A percentile compares a stretch with the other conserved stretches of the same genome.
Conservation (phyloP, 352 stramenopile genomes). For the Lagenidium giganteum region DNA sequence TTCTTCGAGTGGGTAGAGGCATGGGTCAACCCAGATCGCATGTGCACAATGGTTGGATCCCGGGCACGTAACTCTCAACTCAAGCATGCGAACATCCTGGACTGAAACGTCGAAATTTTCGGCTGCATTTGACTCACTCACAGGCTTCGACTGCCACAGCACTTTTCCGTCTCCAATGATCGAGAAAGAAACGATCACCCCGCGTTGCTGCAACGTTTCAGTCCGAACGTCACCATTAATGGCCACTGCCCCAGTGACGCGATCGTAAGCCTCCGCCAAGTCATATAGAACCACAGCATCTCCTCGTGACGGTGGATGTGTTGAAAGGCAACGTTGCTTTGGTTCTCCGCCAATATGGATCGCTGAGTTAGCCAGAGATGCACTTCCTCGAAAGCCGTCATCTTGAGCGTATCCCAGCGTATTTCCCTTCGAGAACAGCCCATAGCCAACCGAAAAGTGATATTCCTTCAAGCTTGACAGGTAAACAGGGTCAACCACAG, state of each 20-base stretch:
- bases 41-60: conserved; percentile 79
- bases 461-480: conserved; percentile 78
- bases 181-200: conserved; percentile 54
- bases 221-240: conserved; percentile 72
- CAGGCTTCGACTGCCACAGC: conserved; percentile 72
- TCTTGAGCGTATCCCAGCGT: conserved; percentile 77
- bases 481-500: conserved; percentile 47
- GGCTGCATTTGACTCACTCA: conserved; percentile 27
- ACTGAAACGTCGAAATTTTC: conserved; percentile 66
- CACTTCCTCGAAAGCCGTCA: conserved; percentile 15
- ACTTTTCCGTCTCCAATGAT: conserved; percentile 62
- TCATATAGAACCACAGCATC: conserved; percentile 83
- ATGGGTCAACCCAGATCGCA: conserved; percentile 77
- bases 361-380: conserved; percentile 7
- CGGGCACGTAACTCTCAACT: conserved; percentile 58
- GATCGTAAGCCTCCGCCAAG: conserved; percentile 49
- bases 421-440: conserved; percentile 66
- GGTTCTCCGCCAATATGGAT: conserved; percentile 60
- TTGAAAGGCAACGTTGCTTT: conserved; percentile 75
- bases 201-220: conserved; percentile 53
- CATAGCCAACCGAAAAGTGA: conserved; percentile 73
- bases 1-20: conserved; percentile 56
- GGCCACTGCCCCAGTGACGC: conserved; percentile 45
- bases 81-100: conserved; percentile 61
- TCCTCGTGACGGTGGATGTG: conserved; percentile 62